Evolutionary conservation across 1,284 basidiomycete genomes (phyloP).

Genomic region (Leccinum pseudoinsigne): DNA sequence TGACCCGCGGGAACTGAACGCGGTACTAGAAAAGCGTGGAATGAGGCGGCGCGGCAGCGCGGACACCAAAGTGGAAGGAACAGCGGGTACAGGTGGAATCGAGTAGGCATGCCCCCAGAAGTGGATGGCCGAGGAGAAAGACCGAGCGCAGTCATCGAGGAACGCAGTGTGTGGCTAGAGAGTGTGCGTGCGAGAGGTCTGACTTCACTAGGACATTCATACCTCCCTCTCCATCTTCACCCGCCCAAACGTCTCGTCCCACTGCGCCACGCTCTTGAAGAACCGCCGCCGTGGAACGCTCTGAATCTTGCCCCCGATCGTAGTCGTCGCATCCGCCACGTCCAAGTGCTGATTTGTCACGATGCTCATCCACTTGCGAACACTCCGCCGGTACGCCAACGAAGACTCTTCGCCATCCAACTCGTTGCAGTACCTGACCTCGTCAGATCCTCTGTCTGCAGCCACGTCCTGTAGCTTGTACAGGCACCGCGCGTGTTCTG

Average conservation of each 20-base stretch:
- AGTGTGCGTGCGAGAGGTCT: constrained; percentile 27
- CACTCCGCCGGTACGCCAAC: constrained; percentile 37
- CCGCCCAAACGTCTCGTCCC: constrained; percentile 37
- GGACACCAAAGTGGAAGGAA: constrained; percentile 36
- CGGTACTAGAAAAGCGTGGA: constrained; percentile 67
- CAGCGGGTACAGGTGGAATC: constrained; percentile 30
- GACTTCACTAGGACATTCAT: constrained; percentile 12
- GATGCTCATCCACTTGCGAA: constrained; percentile 64
- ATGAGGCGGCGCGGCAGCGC: constrained; percentile 59
- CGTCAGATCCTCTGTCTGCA: constrained; percentile 36
- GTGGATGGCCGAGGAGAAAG: constrained; percentile 27
- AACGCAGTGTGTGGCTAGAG: constrained; percentile 22
- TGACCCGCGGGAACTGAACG: constrained; percentile 57
- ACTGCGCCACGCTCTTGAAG: constrained; percentile 52
- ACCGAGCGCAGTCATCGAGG: constrained; percentile 9
- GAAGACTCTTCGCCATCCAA: constrained; percentile 36
- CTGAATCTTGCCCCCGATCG: constrained; percentile 12
- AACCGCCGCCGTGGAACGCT: constrained; percentile 45
- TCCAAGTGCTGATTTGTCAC: constrained; percentile 58
- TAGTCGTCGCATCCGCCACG: constrained; percentile 20
- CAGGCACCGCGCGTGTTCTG: constrained; percentile 64
- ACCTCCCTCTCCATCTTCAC: constrained; percentile 28
- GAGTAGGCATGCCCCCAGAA: constrained; percentile 16
- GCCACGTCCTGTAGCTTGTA: constrained; percentile 60
- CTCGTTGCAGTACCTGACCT: constrained; percentile 47